Conservation (phyloP, 805 yeast genomes). For the Tetrapisispora iriomotensis region DNA sequence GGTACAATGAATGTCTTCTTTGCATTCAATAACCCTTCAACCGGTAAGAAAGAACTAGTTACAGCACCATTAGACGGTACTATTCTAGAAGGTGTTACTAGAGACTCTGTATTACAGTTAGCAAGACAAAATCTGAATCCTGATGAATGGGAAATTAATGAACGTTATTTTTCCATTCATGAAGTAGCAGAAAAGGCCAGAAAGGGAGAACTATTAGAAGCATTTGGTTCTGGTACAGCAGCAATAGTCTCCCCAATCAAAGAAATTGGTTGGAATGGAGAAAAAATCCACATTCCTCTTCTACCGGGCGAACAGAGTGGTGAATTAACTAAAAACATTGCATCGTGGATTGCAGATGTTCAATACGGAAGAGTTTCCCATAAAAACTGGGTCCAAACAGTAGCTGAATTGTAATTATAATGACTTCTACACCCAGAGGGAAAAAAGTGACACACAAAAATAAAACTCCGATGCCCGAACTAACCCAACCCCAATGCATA, state of each 20-base stretch:
- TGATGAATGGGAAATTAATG: constrained; percentile 72
- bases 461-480: background rate
- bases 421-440: no score
- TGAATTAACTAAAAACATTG: constrained; percentile 63
- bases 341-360: constrained; percentile 77
- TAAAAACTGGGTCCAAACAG: constrained; percentile 39
- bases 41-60: constrained; percentile 83
- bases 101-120: constrained; percentile 74
- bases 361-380: constrained; percentile 81
- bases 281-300: constrained; percentile 68
- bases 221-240: constrained; percentile 96
- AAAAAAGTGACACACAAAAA: background rate
- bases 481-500: no score
- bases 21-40: constrained; percentile 62
- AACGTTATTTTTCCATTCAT: constrained; percentile 71
- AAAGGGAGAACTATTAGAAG: constrained; percentile 81
- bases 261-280: constrained; percentile 71
- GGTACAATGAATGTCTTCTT: constrained; percentile 96
- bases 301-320: constrained; percentile 73
- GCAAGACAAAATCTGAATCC: constrained; percentile 68
- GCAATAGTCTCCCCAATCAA: constrained; percentile 93
- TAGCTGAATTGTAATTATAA: constrained; percentile 24
- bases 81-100: constrained; percentile 91
- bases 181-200: constrained; percentile 73
- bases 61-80: constrained; percentile 98